These are phyloP conservation scores for Bolboschoenus planiculmis DNA, from an alignment of 176 grass and related monocot genomes.

Conservation along the genomic window DNA sequence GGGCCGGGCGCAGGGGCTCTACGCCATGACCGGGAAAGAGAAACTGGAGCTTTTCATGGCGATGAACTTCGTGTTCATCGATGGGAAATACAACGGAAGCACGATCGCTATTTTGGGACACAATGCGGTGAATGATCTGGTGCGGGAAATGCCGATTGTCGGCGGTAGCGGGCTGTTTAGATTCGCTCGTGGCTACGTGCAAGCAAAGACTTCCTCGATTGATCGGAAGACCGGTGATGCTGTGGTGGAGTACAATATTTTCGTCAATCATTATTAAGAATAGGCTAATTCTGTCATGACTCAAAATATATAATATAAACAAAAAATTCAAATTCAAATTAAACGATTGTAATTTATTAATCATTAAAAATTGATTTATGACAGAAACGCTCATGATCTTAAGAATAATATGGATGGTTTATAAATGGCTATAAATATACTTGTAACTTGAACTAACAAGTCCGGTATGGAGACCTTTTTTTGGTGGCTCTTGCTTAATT, in stretches of 20 bases:
- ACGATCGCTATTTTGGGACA: constrained; percentile 41
- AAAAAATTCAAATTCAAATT: too few species aligned
- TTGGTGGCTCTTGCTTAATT: too few species aligned
- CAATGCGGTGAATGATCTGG: constrained; percentile 26
- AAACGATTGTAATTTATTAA: too few species aligned
- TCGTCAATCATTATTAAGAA: constrained; percentile 24
- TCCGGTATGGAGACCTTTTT: too few species aligned
- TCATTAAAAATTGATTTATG: too few species aligned
- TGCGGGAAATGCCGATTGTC: constrained; percentile 54
- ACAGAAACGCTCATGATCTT: too few species aligned
- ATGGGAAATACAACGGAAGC: constrained; percentile 44
- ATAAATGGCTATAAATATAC: too few species aligned
- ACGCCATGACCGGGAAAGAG: constrained; percentile 31
- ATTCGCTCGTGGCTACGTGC: constrained; percentile 41
- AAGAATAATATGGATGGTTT: too few species aligned
- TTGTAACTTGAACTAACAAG: too few species aligned
- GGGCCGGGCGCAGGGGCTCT: constrained; percentile 51
- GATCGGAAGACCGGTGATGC: constrained; percentile 46
- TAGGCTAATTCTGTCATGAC: too few species aligned
- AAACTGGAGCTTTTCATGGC: constrained; percentile 30
- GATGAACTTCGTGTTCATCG: constrained; percentile 53
- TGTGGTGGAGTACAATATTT: constrained; percentile 61
- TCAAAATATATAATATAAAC: too few species aligned
- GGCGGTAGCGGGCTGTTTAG: constrained; percentile 48
- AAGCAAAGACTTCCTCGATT: constrained; percentile 18